Evolutionary conservation across 495 filamentous ascomycete genomes (phyloP), one percentile per base, ranked within the genome.

Genomic region (Entonaema liquescens): DNA sequence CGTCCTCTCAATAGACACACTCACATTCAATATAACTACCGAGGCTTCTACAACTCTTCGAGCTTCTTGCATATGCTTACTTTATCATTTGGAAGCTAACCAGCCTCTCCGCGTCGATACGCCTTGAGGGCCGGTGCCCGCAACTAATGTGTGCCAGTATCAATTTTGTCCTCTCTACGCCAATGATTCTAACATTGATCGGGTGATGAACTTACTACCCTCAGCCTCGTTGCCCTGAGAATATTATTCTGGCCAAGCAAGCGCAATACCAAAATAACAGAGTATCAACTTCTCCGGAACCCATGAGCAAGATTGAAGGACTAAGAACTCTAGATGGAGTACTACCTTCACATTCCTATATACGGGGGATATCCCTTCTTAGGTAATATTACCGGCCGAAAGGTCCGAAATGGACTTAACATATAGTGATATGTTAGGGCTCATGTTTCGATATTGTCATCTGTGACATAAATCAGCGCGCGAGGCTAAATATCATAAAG

Each of bases 401-500:
- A 53, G 11, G 25, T n/a, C 26, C 49, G 5, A n/a, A 9, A 53
- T 53, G 6, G 49, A 9, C 25, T 29, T 6, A 26, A 15, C 42
- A 4, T 23, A 11, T 17, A 11, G 25, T 26, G 4, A 53, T 53
- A 2, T 6, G 25, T 9, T 3, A 13, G 49, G 12, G 23, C 49
- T 26, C 7, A 53, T 5, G 25, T 13, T 36, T 12, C 28, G 17
- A 62, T 31, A 26, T 26, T 44, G 12, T 50, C 44, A n/a, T 53
- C 52, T 57, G 29, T 57, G 19, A 49, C 26, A n/a, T 28, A 15
- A 36, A 57, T 65, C 50, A 65, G 62, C 21, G 26, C 52, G 36
- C 28, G 35, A 42, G 33, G 19, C 19, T 42, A 29, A 7, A 56
- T 36, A 35, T 29, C 35, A 15, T 56, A 1, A 9, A 13, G 17